A percentile compares a stretch with the other conserved stretches of the same genome.
These are phyloP conservation scores for sunflower (Helianthus annuus) DNA, from an alignment of 129 eudicot species.

Conservation along the genomic window HanXRQr2.0-SUNRISE NC_035449.2:135407321-135407820, in stretches of 20 bases:
- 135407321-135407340: constrained; percentile 96
- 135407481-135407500: constrained; percentile 84
- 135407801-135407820: no score
- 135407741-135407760: no score
- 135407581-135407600: constrained; percentile 63
- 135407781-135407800: no score
- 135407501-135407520: constrained; percentile 74
- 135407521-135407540: constrained; percentile 69
- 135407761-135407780: no score
- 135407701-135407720: constrained; percentile 25
- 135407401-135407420: not conserved
- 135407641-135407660: constrained; percentile 25
- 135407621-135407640: constrained; percentile 49
- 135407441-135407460: constrained; percentile 80
- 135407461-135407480: constrained; percentile 95
- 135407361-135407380: not conserved
- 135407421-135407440: not conserved
- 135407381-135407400: not conserved
- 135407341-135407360: constrained; percentile 37
- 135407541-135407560: constrained; percentile 54
- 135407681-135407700: constrained; percentile 23
- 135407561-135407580: constrained; percentile 54
- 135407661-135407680: constrained; percentile 33
- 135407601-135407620: constrained; percentile 72
- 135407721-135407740: not conserved